phyloP scores from a whole-genome alignment of 2,329 filamentous ascomycete genomes.

The Thielaviopsis ethacetica region DNA sequence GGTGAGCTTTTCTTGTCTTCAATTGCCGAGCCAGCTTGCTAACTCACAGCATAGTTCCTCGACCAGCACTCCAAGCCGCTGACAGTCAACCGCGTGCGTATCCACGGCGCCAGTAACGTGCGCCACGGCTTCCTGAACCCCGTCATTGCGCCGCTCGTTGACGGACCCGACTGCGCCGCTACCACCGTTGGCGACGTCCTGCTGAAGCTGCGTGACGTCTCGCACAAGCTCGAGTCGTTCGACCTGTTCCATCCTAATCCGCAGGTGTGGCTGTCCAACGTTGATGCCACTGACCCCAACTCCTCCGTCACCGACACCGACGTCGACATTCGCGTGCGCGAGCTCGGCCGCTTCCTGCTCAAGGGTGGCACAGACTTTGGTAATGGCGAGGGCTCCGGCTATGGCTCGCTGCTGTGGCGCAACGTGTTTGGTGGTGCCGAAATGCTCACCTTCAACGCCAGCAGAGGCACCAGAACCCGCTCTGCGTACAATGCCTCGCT shows the following conservation, averaged over 20 bases:
- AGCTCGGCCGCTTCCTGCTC: constrained; percentile 69
- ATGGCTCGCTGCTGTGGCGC: constrained; percentile 69
- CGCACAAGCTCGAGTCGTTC: constrained; percentile 56
- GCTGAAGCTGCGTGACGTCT: constrained; percentile 50
- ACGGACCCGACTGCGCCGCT: constrained; percentile 24
- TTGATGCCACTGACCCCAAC: constrained; percentile 46
- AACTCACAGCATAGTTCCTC: constrained; percentile 38
- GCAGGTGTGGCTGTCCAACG: constrained; percentile 65
- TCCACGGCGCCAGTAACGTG: constrained; percentile 74
- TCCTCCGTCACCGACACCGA: constrained; percentile 65
- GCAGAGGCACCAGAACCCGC: constrained; percentile 73
- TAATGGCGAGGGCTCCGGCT: constrained; percentile 85
- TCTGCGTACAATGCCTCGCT: constrained; percentile 83
- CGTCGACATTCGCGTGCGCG: constrained; percentile 64
- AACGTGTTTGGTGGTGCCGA: constrained; percentile 94
- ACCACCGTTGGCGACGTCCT: constrained; percentile 73
- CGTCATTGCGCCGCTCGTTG: constrained; percentile 62
- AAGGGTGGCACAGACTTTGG: constrained; percentile 93
- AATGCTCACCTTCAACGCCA: constrained; percentile 71
- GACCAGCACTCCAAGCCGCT: constrained; percentile 77
- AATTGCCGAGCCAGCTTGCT: neutral
- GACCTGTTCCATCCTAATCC: constrained; percentile 80
- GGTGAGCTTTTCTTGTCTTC: constrained; percentile 3
- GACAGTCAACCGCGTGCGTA: constrained; percentile 45
- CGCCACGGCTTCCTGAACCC: constrained; percentile 68